Percentiles rank a stretch among this genome's conserved stretches.
Evolutionary conservation across 23 red algal species (phyloP).

Genomic region (Gracilaria gracilis): DNA sequence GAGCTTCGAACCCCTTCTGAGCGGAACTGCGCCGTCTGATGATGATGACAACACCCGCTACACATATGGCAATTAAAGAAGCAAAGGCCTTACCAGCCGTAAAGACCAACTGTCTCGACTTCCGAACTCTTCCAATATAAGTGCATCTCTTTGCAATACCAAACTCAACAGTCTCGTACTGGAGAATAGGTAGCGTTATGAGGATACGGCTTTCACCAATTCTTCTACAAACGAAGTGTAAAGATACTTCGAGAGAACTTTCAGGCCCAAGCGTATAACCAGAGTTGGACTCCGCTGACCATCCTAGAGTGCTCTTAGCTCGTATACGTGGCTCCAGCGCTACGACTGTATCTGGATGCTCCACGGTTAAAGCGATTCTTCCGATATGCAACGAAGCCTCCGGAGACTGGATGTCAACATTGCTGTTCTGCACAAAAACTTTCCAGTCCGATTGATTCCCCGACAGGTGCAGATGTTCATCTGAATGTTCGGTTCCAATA

Average conservation of each 20-base stretch:
- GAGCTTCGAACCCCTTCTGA: conserved; percentile 17
- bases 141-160: conserved; percentile 64
- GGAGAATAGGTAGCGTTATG: conserved; percentile 59
- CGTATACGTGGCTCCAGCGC: conserved; percentile 28
- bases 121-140: conserved; percentile 35
- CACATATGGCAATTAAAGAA: neutral
- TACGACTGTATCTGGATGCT: conserved; percentile 35
- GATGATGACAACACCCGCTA: conserved; percentile 7
- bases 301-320: conserved; percentile 14
- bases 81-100: conserved; percentile 49
- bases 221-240: conserved; percentile 51
- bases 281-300: conserved; percentile 31
- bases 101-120: conserved; percentile 47
- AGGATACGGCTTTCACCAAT: conserved; percentile 61
- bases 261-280: conserved; percentile 36
- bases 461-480: conserved; percentile 67
- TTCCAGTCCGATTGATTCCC: conserved; percentile 71
- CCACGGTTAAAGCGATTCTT: conserved; percentile 54
- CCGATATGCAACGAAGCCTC: conserved; percentile 50
- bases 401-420: neutral
- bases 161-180: conserved; percentile 55
- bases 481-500: conserved; percentile 67
- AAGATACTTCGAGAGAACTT: conserved; percentile 31
- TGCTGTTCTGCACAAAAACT: conserved; percentile 37
- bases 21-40: neutral